phyloP scores from a whole-genome alignment of 805 yeast species.

The Wickerhamiella alocasiicola region DNA sequence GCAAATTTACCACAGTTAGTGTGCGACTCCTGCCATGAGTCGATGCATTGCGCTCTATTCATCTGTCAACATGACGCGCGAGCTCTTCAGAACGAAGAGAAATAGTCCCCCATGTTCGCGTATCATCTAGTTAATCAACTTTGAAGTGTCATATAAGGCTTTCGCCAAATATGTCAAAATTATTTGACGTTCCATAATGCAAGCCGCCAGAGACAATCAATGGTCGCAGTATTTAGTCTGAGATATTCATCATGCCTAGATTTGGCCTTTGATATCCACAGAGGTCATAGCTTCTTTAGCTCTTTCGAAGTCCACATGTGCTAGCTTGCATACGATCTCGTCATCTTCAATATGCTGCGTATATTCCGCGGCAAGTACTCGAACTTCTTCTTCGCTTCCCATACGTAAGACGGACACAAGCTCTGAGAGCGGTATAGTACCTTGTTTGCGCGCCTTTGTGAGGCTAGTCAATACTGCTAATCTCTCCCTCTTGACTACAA shows the following conservation, averaged over 20 bases:
- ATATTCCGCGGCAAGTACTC: slow-evolving; percentile 1
- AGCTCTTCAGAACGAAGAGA: too few relatives aligned
- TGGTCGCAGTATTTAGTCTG: too few relatives aligned
- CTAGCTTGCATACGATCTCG: slow-evolving; percentile 21
- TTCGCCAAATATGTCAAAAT: too few relatives aligned
- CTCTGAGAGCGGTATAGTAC: slow-evolving; percentile 21
- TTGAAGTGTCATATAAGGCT: too few relatives aligned
- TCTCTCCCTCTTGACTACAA: slow-evolving; percentile 47
- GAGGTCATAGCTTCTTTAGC: slow-evolving; percentile 28
- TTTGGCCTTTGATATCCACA: slow-evolving; percentile 88
- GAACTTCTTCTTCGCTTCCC: slow-evolving; percentile 19
- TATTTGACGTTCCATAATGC: too few relatives aligned
- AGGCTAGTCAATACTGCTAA: slow-evolving; percentile 44
- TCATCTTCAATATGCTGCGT: background rate
- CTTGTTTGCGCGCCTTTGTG: slow-evolving; percentile 38
- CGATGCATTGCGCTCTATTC: too few relatives aligned
- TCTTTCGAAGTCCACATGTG: slow-evolving; percentile 27
- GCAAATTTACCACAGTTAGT: background rate
- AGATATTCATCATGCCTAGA: too few relatives aligned
- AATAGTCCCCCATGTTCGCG: too few relatives aligned
- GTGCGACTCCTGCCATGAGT: too few relatives aligned
- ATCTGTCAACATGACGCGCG: too few relatives aligned
- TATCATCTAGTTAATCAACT: too few relatives aligned
- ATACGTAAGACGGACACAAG: slow-evolving; percentile 28
- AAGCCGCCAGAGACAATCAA: too few relatives aligned